A percentile compares a stretch with the other conserved stretches of the same genome.
These are phyloP conservation scores for Persicaria tinctoria DNA, from an alignment of 148 eudicot genomes.

Conservation along the genomic window DNA sequence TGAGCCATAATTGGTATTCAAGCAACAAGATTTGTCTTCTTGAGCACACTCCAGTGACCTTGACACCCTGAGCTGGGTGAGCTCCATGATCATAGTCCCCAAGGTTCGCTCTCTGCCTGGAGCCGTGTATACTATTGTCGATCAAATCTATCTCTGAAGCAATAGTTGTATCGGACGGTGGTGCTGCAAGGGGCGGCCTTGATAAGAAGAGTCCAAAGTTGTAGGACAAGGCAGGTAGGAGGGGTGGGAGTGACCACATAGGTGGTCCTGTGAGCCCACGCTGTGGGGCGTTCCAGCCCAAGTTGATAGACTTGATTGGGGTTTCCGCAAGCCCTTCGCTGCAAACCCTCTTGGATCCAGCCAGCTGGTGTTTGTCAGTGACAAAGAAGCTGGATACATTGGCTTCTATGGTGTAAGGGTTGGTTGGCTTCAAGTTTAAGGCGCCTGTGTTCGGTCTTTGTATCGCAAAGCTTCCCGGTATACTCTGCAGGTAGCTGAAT, in stretches of 20 bases:
- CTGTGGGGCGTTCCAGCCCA: slow-evolving; percentile 5
- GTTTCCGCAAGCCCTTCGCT: neutral
- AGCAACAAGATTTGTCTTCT: slow-evolving; percentile 7
- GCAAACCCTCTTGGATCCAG: neutral
- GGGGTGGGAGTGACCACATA: neutral
- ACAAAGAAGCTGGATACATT: neutral
- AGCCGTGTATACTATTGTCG: neutral
- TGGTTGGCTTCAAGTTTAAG: neutral
- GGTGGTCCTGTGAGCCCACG: neutral
- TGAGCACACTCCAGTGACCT: neutral
- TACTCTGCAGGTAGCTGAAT: neutral
- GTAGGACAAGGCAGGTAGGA: neutral
- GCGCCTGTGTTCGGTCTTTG: neutral
- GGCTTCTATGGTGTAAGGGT: neutral
- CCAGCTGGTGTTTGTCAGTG: neutral
- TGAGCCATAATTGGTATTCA: neutral
- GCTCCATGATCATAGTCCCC: no score
- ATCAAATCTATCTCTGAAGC: neutral
- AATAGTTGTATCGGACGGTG: neutral
- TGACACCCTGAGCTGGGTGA: neutral
- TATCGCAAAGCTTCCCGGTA: neutral
- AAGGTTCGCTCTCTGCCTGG: neutral
- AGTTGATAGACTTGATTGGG: neutral
- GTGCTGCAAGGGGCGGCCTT: neutral
- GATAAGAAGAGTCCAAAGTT: neutral